These are phyloP conservation scores for Tephrocybe rancida DNA, from an alignment of 768 basidiomycete genomes.

Conservation along the genomic window DNA sequence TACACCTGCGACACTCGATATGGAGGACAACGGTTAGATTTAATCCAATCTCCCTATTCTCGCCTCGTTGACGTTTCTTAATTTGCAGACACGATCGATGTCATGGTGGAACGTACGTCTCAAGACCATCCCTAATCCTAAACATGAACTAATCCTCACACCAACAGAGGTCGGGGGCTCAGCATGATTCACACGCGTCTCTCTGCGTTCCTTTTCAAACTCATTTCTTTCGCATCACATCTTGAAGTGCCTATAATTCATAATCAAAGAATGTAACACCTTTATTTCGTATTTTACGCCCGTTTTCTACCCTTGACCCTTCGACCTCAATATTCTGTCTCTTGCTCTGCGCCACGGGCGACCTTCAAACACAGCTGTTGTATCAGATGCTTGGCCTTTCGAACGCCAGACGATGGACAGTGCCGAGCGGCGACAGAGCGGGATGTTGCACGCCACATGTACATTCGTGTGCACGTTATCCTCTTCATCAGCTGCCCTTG, in stretches of 20 bases:
- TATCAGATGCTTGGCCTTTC: too few relatives aligned
- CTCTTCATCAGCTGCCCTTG: too few relatives aligned
- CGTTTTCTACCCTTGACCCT: too few relatives aligned
- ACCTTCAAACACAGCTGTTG: too few relatives aligned
- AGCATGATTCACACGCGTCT: slow-evolving; percentile 3
- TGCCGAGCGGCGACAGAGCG: too few relatives aligned
- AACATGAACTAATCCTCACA: background rate
- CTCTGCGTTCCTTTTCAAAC: background rate
- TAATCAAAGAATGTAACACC: slow-evolving; percentile 17
- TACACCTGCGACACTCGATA: slow-evolving; percentile 80
- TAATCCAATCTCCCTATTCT: background rate
- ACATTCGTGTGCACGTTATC: too few relatives aligned
- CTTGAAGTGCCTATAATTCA: background rate
- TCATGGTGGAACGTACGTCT: slow-evolving; percentile 90
- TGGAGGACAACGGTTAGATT: slow-evolving; percentile 83
- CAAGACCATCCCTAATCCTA: too few relatives aligned
- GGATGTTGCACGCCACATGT: too few relatives aligned
- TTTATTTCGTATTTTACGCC: slow-evolving; percentile 1
- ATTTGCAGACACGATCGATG: slow-evolving; percentile 84
- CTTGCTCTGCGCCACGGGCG: too few relatives aligned
- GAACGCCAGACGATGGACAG: too few relatives aligned
- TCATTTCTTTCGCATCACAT: background rate
- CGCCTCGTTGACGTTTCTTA: too few relatives aligned
- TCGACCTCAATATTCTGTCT: too few relatives aligned
- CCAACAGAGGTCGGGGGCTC: slow-evolving; percentile 17